phyloP scores from a whole-genome alignment of 2,329 filamentous ascomycete species.

The Plenodomus lindquistii region DNA sequence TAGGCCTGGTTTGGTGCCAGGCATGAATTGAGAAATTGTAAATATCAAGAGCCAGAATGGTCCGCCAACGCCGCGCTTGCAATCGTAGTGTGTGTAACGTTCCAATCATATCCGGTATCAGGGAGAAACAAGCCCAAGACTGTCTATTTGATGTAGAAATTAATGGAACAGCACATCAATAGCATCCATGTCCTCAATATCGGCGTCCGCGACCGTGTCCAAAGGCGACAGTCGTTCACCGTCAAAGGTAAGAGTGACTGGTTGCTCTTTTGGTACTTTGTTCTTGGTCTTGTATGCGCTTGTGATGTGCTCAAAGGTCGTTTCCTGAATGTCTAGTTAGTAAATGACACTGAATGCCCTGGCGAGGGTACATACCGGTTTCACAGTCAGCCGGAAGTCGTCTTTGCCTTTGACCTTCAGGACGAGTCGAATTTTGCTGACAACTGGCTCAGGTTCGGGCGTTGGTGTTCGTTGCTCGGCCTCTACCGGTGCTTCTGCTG shows the following conservation, averaged over 20 bases:
- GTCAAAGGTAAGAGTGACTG: slow-evolving; percentile 43
- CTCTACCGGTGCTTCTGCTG: slow-evolving; percentile 37
- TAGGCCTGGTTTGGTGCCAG: too few species aligned
- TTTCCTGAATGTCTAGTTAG: slow-evolving; percentile 28
- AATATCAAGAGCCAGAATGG: neutral
- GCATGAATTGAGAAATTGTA: neutral
- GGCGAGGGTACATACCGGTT: slow-evolving; percentile 53
- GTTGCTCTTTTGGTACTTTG: slow-evolving; percentile 28
- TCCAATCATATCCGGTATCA: neutral
- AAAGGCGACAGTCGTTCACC: slow-evolving; percentile 42
- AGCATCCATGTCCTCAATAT: slow-evolving; percentile 43
- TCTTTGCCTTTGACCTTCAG: slow-evolving; percentile 56
- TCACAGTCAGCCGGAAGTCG: slow-evolving; percentile 57
- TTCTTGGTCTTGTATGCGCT: slow-evolving; percentile 31
- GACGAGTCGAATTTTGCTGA: slow-evolving; percentile 50
- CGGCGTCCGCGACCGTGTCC: slow-evolving; percentile 36
- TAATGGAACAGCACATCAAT: slow-evolving; percentile 44
- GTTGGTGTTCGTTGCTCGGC: slow-evolving; percentile 20
- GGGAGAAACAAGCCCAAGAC: neutral
- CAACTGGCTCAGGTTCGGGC: slow-evolving; percentile 19
- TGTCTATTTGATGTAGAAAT: slow-evolving; percentile 1
- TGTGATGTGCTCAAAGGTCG: slow-evolving; percentile 36
- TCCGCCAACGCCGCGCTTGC: slow-evolving; percentile 9
- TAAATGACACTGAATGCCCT: too few species aligned
- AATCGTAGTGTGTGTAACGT: neutral